Percentiles rank a stretch among this genome's conserved stretches.
These are phyloP conservation scores for Fusarium piperis DNA, from an alignment of 2,329 filamentous ascomycete species.

Conservation along the genomic window DNA sequence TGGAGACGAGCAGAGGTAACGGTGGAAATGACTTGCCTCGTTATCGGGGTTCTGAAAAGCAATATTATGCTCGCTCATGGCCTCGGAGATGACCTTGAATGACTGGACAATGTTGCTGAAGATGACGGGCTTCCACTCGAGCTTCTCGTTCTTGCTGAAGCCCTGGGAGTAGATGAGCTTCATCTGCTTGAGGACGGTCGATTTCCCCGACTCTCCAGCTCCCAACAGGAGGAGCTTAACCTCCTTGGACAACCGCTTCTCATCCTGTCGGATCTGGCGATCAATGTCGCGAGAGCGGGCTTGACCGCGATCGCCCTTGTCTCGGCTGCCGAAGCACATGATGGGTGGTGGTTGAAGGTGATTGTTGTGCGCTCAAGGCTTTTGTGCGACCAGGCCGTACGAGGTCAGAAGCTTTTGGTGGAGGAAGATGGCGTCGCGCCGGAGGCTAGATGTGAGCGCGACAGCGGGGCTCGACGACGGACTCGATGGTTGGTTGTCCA, in stretches of 20 bases:
- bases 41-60: slow-evolving; percentile 82
- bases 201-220: slow-evolving; percentile 91
- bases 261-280: slow-evolving; percentile 83
- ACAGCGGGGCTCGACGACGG: background rate
- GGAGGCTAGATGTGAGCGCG: background rate
- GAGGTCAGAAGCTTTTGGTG: background rate
- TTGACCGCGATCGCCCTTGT: slow-evolving; percentile 58
- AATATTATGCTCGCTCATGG: slow-evolving; percentile 87
- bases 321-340: slow-evolving; percentile 73
- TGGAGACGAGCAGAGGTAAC: background rate
- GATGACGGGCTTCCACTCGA: slow-evolving; percentile 94
- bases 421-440: background rate
- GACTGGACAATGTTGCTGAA: slow-evolving; percentile 95
- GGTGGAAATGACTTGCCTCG: slow-evolving; percentile 65
- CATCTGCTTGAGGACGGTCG: slow-evolving; percentile 98
- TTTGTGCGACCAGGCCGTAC: background rate
- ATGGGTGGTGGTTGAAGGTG: slow-evolving; percentile 20
- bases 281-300: slow-evolving; percentile 82
- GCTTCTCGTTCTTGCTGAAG: slow-evolving; percentile 87
- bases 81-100: slow-evolving; percentile 88
- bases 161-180: slow-evolving; percentile 95
- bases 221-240: slow-evolving; percentile 94
- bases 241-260: slow-evolving; percentile 85
- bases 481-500: slow-evolving; percentile 5
- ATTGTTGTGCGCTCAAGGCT: background rate